Percentiles rank a stretch among this genome's conserved stretches.
Conservation (phyloP, 257 asterid species). For the Solanum medicagineum region DNA sequence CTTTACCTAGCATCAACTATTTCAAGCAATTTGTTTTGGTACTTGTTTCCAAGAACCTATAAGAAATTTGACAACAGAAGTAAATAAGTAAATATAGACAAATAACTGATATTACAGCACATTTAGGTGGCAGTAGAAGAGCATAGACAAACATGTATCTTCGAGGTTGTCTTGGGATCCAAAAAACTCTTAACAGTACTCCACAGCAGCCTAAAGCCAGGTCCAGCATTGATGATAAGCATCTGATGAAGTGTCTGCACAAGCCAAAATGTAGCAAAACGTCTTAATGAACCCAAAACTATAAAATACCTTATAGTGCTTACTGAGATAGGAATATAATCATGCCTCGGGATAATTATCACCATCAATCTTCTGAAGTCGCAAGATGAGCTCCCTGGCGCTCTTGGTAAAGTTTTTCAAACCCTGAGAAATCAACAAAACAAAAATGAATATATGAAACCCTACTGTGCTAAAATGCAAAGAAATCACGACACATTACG, state of each 20-base stretch:
- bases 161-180: constrained; percentile 64
- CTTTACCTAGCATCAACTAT: constrained; percentile 57
- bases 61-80: background rate
- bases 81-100: constrained; percentile 3
- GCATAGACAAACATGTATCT: constrained; percentile 51
- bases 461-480: background rate
- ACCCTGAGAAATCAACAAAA: constrained; percentile 36
- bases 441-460: background rate
- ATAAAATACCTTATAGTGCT: constrained; percentile 1
- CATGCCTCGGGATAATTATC: constrained; percentile 82
- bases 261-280: background rate
- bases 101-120: background rate
- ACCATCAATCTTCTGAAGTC: constrained; percentile 82
- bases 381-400: constrained; percentile 63
- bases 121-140: constrained; percentile 1
- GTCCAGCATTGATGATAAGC: constrained; percentile 82
- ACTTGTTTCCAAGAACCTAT: constrained; percentile 70
- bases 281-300: constrained; percentile 6
- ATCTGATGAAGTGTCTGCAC: constrained; percentile 77
- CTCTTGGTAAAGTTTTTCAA: constrained; percentile 59
- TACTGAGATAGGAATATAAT: constrained; percentile 7
- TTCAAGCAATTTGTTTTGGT: constrained; percentile 76
- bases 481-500: background rate
- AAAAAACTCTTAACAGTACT: constrained; percentile 52
- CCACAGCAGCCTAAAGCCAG: constrained; percentile 70